Base-by-base conservation (phyloP, 768 basidiomycete genomes). In the Neoboletus subvelutipes region DNA sequence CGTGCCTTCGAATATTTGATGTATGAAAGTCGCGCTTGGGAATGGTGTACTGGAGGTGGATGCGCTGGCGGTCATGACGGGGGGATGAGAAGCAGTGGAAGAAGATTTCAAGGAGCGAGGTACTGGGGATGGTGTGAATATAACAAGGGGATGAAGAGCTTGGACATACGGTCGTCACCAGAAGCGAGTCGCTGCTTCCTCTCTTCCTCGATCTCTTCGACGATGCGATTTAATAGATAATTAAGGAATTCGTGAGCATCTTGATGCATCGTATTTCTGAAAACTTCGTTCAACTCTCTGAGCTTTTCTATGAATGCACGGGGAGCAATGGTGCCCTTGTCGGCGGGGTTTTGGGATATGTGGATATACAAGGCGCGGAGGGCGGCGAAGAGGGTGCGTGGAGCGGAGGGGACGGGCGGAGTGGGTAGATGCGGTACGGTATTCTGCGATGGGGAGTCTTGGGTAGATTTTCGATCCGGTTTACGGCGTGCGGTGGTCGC, bases 181-280 rank as follows among this genome's bases (percentile, higher is more conserved):
- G 78, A 76, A 51, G 73, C 73, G 53, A 74, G 70, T n/a, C 65
- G 63, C 43, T 69, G 76, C 64, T 78, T 85, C 66, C 73, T 79
- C 56, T 88, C 87, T 58, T 84, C 82, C 67, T 94, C 91, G 62
- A 96, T 83, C 69, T 98, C 94, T 72, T 98, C 96, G 36, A 94
- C 88, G 48, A 99, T 87, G 70, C 81, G 86, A 73, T 99, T 99
- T 53, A 99, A 76, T 28, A 98, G 76, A 74, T 89, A 98, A 70
- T 95, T 97, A 41, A 98, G 78, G 72, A 99, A 98, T 73, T 99
- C 97, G 74, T 98, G 97, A 3, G 97, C 97, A 71, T 99, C 97
- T 70, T 99, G 97, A 70, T 99, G 97, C 83, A 90, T 89, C 17
- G 90, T 88, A 37, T 87, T 87, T 47, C 93, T 82, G 68, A 98